phyloP scores from a whole-genome alignment of 495 filamentous ascomycete species.

The Sordaria brevicollis region DNA sequence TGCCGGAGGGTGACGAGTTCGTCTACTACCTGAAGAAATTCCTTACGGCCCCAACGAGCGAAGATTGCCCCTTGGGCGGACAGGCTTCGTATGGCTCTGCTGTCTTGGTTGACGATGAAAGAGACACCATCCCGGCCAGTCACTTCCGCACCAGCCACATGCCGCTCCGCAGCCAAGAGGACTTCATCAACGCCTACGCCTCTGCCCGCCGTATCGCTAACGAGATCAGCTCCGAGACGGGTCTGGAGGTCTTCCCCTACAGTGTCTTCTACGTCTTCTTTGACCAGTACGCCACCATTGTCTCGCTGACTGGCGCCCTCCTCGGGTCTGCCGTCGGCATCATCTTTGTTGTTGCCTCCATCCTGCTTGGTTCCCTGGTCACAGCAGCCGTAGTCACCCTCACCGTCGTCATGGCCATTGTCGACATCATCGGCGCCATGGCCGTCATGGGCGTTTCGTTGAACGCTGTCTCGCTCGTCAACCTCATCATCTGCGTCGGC shows the following conservation, averaged over 20 bases:
- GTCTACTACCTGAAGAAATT: conserved; percentile 74
- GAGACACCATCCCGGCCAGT: conserved; percentile 58
- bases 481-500: conserved; percentile 91
- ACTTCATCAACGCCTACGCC: conserved; percentile 85
- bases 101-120: conserved; percentile 62
- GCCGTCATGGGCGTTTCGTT: conserved; percentile 79
- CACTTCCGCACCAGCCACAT: conserved; percentile 89
- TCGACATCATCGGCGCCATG: conserved; percentile 95
- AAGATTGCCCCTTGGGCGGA: conserved; percentile 78
- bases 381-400: conserved; percentile 74
- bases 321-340: conserved; percentile 73
- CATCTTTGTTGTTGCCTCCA: conserved; percentile 65
- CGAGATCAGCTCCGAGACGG: conserved; percentile 54
- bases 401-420: conserved; percentile 84
- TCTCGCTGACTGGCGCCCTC: conserved; percentile 63
- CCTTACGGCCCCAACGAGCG: conserved; percentile 67
- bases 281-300: conserved; percentile 86
- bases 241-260: conserved; percentile 83
- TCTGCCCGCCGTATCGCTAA: conserved; percentile 82
- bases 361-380: conserved; percentile 72
- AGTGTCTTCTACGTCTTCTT: conserved; percentile 98
- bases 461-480: conserved; percentile 94
- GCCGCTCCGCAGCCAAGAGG: conserved; percentile 75
- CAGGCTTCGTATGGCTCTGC: conserved; percentile 79
- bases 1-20: conserved; percentile 90